Evolutionary conservation across 2,329 filamentous ascomycete genomes (phyloP).

Genomic region (Fusarium torulosum): DNA sequence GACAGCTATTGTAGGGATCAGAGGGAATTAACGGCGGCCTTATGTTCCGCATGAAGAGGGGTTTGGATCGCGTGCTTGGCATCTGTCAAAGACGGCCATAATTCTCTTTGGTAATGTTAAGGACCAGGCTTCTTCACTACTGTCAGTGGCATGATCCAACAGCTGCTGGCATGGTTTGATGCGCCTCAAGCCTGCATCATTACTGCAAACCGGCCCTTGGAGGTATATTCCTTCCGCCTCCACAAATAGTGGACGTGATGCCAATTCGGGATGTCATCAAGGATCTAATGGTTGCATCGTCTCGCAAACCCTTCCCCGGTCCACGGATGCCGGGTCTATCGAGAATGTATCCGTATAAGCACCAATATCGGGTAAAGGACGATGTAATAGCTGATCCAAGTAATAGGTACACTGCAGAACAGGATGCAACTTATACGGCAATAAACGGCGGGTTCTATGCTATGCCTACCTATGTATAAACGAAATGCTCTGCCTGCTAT

Average conservation of each 20-base stretch:
- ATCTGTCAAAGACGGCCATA: constrained; percentile 13
- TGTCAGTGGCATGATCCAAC: constrained; percentile 33
- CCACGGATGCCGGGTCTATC: not conserved
- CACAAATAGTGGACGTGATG: constrained; percentile 15
- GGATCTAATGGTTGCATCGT: constrained; percentile 27
- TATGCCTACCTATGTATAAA: not conserved
- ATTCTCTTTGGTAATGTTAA: constrained; percentile 8
- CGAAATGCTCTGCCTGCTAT: constrained; percentile 2
- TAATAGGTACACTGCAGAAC: not conserved
- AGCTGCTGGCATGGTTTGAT: constrained; percentile 12
- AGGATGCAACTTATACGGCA: constrained; percentile 1
- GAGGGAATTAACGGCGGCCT: not conserved
- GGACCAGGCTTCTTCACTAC: constrained; percentile 4
- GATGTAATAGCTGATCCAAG: constrained; percentile 3
- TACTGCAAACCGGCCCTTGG: constrained; percentile 21
- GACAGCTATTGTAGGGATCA: not conserved
- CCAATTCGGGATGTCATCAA: constrained; percentile 27
- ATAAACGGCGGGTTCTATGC: not conserved
- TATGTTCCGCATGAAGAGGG: constrained; percentile 1
- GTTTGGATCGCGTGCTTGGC: constrained; percentile 1
- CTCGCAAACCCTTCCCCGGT: constrained; percentile 16
- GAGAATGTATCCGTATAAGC: constrained; percentile 1
- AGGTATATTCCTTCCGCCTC: constrained; percentile 9
- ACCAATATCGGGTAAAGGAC: constrained; percentile 18
- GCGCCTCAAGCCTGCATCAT: constrained; percentile 21